Evolutionary conservation across 352 stramenopile species (phyloP), one percentile per base, ranked within the genome.

Genomic region (Pythium myriotylum): DNA sequence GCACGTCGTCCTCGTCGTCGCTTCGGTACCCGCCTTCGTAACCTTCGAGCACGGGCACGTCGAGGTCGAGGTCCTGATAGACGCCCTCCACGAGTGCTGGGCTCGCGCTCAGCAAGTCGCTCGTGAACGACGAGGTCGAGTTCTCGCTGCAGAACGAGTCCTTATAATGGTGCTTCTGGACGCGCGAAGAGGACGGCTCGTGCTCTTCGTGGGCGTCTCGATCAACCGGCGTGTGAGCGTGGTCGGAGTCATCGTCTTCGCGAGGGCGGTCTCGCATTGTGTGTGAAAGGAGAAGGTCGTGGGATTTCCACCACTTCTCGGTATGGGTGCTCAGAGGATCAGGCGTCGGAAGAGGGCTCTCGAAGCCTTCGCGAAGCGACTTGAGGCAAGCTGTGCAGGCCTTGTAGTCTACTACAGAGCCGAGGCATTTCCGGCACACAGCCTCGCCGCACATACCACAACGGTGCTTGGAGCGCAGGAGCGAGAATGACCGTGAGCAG

Each of bases 121-220:
- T 43, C 37, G 37, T 43, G 37, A 35, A 35, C 29, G 29, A 35
- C 29, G 37, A 43, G 37, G 37, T 43, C 37, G 37, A 43, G 37
- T 43, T 17, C 4, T 43, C 13, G 37, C 37, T 43, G 37, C 37
- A 17, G 37, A 20, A 17, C 37, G 37, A 43, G 37, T 43, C 37
- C 37, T 43, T 43, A 14, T 6, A 20, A 6, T 6, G 8, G 29
- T 35, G 29, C 29, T 5, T 35, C 10, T 35, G 29, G 5, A 35
- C 29, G 29, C 10, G 29, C 29, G 29, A 35, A 10, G 29, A 35
- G 5, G 29, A 35, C 29, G 29, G 29, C 10, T 5, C 29, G 29
- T 35, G 29, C 37, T 43, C 37, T 43, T 20, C 13, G 13, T 43
- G 13, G 7, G 37, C 37, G 13, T 43, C 17, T 3, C 37, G 37